A percentile compares a stretch with the other conserved stretches of the same genome.
These are phyloP conservation scores for Oligophagozyma castellii DNA, from an alignment of 1,139 yeast species.

Conservation along the genomic window DNA sequence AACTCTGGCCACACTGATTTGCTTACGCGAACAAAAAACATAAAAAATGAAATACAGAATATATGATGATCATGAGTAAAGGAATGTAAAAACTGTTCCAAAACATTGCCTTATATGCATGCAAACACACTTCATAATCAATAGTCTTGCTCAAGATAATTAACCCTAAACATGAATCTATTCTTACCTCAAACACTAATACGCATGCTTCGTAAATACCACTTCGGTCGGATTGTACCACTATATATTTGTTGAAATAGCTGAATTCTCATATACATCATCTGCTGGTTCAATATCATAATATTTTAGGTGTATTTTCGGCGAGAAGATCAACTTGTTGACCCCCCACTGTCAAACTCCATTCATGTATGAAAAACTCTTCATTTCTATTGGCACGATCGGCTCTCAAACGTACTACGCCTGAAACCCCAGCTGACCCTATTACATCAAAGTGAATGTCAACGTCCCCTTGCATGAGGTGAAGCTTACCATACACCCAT, in stretches of 20 bases:
- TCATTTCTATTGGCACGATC: conserved; percentile 40
- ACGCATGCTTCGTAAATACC: too few relatives aligned
- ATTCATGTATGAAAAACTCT: conserved; percentile 47
- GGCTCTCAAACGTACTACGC: conserved; percentile 45
- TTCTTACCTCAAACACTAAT: too few relatives aligned
- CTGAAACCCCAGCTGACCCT: conserved; percentile 42
- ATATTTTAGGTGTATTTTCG: too few relatives aligned
- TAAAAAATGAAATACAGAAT: conserved; percentile 15
- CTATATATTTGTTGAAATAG: too few relatives aligned
- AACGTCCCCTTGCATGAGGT: conserved; percentile 70
- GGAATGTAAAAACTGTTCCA: too few relatives aligned
- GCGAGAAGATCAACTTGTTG: conserved; percentile 36
- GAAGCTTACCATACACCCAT: conserved; percentile 78
- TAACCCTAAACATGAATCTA: too few relatives aligned
- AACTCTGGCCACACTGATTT: conserved; percentile 4
- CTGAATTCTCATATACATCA: too few relatives aligned
- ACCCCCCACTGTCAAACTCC: conserved; percentile 38
- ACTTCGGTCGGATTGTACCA: too few relatives aligned
- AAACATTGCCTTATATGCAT: too few relatives aligned
- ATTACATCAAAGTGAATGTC: conserved; percentile 57
- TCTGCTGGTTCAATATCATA: too few relatives aligned
- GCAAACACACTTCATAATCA: too few relatives aligned
- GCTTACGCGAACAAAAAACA: conserved; percentile 14
- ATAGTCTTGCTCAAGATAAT: too few relatives aligned
- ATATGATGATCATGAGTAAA: conserved; percentile 9